These are phyloP conservation scores for Quercus tomentella DNA, from an alignment of 331 rosid genomes.

Conservation along the genomic window DNA sequence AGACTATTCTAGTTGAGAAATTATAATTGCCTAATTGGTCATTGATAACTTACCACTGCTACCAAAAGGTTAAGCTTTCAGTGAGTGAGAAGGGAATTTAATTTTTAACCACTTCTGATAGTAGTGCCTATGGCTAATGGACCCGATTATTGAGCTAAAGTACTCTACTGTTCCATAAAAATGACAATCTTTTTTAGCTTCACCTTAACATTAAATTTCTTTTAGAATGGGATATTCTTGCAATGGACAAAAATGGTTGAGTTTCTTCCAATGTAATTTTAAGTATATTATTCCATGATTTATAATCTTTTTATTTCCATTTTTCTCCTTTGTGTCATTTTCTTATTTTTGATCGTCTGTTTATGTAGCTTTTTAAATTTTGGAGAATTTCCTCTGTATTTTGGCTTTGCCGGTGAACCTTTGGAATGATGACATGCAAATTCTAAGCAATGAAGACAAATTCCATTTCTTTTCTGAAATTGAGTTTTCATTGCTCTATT, in stretches of 20 bases:
- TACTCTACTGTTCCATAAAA: slow-evolving; percentile 1
- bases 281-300: not conserved
- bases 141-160: not conserved
- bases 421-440: slow-evolving; percentile 10
- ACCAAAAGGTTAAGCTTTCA: not conserved
- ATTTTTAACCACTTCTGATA: too few species aligned
- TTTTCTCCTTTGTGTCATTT: slow-evolving; percentile 8
- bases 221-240: not conserved
- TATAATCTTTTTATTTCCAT: slow-evolving; percentile 8
- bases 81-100: too few species aligned
- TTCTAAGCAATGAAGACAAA: not conserved
- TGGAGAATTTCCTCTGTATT: not conserved
- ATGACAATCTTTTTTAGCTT: slow-evolving; percentile 19
- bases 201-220: not conserved
- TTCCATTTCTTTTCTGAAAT: not conserved
- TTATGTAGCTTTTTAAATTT: not conserved
- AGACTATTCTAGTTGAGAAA: not conserved
- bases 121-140: not conserved
- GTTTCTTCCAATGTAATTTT: not conserved
- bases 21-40: not conserved
- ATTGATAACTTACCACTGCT: not conserved
- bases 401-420: slow-evolving; percentile 12
- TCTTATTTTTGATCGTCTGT: not conserved
- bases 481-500: not conserved
- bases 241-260: slow-evolving; percentile 2